Conservation (phyloP, 345 rosid species). For the Durio zibethinus region DNA sequence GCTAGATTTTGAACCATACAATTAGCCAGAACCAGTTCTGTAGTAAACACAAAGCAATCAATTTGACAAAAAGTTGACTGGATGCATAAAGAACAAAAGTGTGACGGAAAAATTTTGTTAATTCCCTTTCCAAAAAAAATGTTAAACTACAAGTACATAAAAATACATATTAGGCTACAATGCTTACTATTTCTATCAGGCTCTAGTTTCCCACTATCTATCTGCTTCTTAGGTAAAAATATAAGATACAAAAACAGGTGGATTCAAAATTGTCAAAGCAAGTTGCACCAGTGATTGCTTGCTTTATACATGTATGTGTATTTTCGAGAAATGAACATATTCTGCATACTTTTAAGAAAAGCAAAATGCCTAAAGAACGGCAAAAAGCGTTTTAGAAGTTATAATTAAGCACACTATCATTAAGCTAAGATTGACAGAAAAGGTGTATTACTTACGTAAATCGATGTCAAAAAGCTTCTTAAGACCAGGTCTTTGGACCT, state of each 20-base stretch:
- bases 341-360: neutral
- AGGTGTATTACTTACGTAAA: slow-evolving; percentile 49
- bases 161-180: neutral
- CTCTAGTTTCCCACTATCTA: neutral
- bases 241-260: neutral
- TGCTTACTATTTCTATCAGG: neutral
- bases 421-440: neutral
- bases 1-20: neutral
- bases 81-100: neutral
- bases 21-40: slow-evolving; percentile 1
- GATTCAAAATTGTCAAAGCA: neutral
- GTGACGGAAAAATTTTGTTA: neutral
- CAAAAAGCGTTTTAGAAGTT: neutral
- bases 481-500: slow-evolving; percentile 95
- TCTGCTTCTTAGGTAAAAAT: neutral
- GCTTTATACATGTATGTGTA: neutral
- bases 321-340: neutral
- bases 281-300: slow-evolving; percentile 1
- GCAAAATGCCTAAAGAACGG: neutral
- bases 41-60: neutral
- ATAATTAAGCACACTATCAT: neutral
- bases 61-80: neutral
- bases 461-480: slow-evolving; percentile 93
- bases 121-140: no score
- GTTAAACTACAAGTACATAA: neutral